phyloP scores from a whole-genome alignment of 208 protist genomes.

The Acanthamoeba lenticulata region DNA sequence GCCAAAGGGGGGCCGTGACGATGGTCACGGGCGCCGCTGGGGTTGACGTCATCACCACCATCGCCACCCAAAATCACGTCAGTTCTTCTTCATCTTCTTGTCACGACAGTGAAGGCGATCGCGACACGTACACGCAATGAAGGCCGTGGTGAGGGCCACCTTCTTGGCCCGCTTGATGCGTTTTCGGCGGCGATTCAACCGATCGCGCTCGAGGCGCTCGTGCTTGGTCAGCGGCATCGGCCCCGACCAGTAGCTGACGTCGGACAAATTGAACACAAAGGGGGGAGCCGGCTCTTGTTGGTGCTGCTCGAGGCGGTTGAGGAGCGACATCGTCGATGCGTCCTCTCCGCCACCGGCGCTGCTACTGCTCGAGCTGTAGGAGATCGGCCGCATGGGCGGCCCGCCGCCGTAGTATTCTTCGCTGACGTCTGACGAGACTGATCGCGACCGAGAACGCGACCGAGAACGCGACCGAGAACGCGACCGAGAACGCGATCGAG shows the following conservation, averaged over 20 bases:
- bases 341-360: no score
- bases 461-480: no score
- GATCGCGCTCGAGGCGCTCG: background rate
- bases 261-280: background rate
- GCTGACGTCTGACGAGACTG: no score
- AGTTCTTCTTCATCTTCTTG: background rate
- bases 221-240: conserved; percentile 22
- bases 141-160: conserved; percentile 32
- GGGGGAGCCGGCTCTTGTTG: background rate
- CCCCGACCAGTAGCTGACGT: background rate
- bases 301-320: background rate
- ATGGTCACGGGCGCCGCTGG: conserved; percentile 16
- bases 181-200: background rate
- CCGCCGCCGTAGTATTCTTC: no score
- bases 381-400: no score
- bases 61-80: background rate
- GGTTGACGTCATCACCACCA: background rate
- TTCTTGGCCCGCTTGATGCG: conserved; percentile 8
- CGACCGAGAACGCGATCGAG: no score
- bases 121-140: background rate
- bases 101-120: background rate
- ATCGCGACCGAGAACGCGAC: no score
- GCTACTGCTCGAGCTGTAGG: no score
- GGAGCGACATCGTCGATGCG: background rate
- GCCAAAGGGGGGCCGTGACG: background rate